Conservation (phyloP, 2,329 filamentous ascomycete genomes). For the Aspergillus intermedius region DNA sequence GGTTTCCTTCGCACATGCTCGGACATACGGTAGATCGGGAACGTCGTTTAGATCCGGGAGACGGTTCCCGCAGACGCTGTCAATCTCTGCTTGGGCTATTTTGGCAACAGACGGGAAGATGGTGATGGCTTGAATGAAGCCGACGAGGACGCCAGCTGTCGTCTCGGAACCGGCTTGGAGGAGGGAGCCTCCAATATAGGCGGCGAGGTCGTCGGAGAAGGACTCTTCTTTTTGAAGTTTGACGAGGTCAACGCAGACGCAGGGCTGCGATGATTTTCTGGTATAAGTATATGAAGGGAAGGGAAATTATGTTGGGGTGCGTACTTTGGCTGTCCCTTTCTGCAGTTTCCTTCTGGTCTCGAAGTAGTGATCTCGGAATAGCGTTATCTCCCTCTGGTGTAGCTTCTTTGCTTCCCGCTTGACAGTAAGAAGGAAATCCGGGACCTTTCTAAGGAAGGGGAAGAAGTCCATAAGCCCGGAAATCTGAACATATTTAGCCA, state of each 20-base stretch:
- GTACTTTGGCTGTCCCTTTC: background rate
- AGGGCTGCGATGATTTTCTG: background rate
- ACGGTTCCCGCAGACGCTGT: conserved; percentile 8
- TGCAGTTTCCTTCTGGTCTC: background rate
- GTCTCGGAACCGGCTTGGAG: conserved; percentile 17
- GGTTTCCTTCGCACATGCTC: conserved; percentile 23
- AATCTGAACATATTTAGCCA: too few species aligned
- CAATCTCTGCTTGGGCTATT: conserved; percentile 13
- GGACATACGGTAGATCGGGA: conserved; percentile 6
- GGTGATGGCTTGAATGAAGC: conserved; percentile 11
- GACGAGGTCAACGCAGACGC: background rate
- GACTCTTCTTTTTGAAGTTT: background rate
- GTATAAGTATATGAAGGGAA: background rate
- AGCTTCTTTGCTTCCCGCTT: conserved; percentile 4
- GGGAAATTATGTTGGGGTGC: background rate
- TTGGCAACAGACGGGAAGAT: conserved; percentile 11
- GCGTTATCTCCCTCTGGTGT: background rate
- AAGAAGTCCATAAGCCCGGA: conserved; percentile 10
- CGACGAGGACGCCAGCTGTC: conserved; percentile 8
- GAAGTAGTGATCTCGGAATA: background rate
- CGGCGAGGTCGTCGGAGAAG: background rate
- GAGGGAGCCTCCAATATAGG: background rate
- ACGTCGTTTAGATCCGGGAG: conserved; percentile 11
- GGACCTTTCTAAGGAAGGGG: conserved; percentile 9
- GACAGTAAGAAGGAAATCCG: conserved; percentile 8